Conservation (phyloP, 2,329 filamentous ascomycete genomes). For the Botrytis cinerea region DNA sequence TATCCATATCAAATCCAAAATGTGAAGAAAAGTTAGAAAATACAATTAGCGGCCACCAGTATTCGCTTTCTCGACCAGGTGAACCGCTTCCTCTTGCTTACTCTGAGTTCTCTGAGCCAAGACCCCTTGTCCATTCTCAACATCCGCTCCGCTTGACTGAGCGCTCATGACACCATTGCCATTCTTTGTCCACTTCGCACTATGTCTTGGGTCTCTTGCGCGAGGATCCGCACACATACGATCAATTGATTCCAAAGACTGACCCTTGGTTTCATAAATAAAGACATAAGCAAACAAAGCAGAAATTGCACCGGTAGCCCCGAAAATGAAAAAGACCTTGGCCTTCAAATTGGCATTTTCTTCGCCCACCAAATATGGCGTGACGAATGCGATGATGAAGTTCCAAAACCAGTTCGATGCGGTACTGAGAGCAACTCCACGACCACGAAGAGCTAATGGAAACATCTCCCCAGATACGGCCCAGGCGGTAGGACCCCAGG, state of each 20-base stretch:
- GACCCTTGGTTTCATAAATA: slow-evolving; percentile 68
- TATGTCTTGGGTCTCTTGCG: background rate
- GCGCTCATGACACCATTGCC: background rate
- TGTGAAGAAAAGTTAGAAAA: background rate
- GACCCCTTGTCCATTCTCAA: background rate
- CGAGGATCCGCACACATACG: slow-evolving; percentile 49
- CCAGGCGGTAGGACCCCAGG: slow-evolving; percentile 73
- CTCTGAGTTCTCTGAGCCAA: background rate
- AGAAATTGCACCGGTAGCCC: slow-evolving; percentile 54
- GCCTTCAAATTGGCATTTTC: slow-evolving; percentile 39
- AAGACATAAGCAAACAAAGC: slow-evolving; percentile 58
- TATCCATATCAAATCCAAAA: background rate
- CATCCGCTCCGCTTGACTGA: background rate
- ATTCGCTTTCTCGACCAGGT: background rate
- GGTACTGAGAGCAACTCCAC: slow-evolving; percentile 81
- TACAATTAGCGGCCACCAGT: background rate
- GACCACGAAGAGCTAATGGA: slow-evolving; percentile 72
- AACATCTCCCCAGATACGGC: slow-evolving; percentile 86
- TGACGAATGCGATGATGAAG: slow-evolving; percentile 69
- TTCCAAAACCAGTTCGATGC: slow-evolving; percentile 91
- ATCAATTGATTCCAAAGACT: slow-evolving; percentile 71
- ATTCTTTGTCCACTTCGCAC: background rate
- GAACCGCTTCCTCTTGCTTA: background rate
- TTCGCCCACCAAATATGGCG: slow-evolving; percentile 66
- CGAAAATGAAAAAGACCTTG: slow-evolving; percentile 56